Base-by-base conservation (phyloP, 1,139 yeast species). In the Meyerozyma sp. region DNA sequence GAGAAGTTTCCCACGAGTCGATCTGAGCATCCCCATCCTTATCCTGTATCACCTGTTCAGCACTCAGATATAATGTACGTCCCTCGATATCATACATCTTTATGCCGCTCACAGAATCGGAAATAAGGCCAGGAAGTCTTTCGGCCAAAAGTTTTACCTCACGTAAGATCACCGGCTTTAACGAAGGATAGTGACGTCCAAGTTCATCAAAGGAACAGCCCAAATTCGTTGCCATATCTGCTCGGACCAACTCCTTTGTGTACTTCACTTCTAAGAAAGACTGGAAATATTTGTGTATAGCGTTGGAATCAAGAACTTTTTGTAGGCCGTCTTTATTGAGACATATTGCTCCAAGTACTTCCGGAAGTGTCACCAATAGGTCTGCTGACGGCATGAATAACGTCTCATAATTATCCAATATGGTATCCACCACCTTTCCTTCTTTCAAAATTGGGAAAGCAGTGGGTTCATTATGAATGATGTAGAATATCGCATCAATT, bases 381-480 rank as follows among this genome's bases (percentile, higher is more conserved):
- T 80, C 83, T 8, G 79, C 68, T 13, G 83, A 77, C 8, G 84
- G 84, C 32, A 78, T 64, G 50, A 82, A 66, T 48, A 81, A 70
- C 29, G 61, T 50, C 36, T 65, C 65, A 65, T 85, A 79, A 53
- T 78, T 70, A 45, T 76, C 74, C 42, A 90, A 60, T 34, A 90
- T 73, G 1, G 79, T 68, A 42, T 85, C 86, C 35, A 90, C 78
- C 1, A 88, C 80, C 1, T 81, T 78, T 0, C 95, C 86, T 59
- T 91, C 98, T 41, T 79, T 82, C 54, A 91, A 73, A 40, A 91
- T 84, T 3, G 88, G 76, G 56, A 77, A 90, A 4, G 96, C 89
- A 0, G 97, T 89, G 3, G 98, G 96, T 55, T 91, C 98, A 52
- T 86, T 87, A 58, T 91, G 94, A 40, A 91, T 81, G 50, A 90